A percentile compares a stretch with the other conserved stretches of the same genome.
phyloP scores from a whole-genome alignment of 768 basidiomycete species.

The Solioccasus polychromus region DNA sequence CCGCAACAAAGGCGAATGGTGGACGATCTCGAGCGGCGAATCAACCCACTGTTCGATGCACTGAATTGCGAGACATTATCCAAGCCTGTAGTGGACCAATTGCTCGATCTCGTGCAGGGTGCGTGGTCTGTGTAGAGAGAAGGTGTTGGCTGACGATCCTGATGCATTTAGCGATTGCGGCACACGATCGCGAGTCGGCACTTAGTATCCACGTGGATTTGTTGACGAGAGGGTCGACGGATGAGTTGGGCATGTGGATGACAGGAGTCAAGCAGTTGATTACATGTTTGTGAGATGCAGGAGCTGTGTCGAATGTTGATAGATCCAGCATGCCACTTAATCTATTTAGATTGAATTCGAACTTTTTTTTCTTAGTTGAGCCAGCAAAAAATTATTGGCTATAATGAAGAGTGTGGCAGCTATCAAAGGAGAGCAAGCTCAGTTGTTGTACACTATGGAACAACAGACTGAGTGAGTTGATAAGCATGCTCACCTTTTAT shows the following conservation, averaged over 20 bases:
- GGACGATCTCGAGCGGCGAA: constrained; percentile 81
- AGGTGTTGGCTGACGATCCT: background rate
- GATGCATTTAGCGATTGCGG: constrained; percentile 64
- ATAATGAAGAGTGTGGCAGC: too few species aligned
- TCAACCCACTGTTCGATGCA: constrained; percentile 85
- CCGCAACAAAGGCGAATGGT: constrained; percentile 79
- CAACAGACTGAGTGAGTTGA: too few species aligned
- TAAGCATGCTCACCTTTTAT: too few species aligned
- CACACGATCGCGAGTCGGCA: constrained; percentile 73
- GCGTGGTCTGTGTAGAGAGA: constrained; percentile 14
- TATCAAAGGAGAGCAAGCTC: too few species aligned
- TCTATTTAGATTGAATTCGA: too few species aligned
- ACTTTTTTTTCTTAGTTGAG: too few species aligned
- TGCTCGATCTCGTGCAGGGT: constrained; percentile 75
- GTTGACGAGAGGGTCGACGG: constrained; percentile 75
- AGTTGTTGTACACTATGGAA: too few species aligned
- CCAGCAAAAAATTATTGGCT: too few species aligned
- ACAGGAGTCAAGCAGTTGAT: constrained; percentile 88
- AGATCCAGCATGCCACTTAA: too few species aligned
- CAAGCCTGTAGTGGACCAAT: constrained; percentile 62
- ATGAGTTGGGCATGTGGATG: constrained; percentile 87
- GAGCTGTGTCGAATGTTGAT: too few species aligned
- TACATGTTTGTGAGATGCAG: constrained; percentile 52
- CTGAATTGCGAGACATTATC: constrained; percentile 90
- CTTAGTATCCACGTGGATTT: constrained; percentile 84